Conservation (phyloP, 208 protist species). For the Acanthamoeba rhysodes region DNA sequence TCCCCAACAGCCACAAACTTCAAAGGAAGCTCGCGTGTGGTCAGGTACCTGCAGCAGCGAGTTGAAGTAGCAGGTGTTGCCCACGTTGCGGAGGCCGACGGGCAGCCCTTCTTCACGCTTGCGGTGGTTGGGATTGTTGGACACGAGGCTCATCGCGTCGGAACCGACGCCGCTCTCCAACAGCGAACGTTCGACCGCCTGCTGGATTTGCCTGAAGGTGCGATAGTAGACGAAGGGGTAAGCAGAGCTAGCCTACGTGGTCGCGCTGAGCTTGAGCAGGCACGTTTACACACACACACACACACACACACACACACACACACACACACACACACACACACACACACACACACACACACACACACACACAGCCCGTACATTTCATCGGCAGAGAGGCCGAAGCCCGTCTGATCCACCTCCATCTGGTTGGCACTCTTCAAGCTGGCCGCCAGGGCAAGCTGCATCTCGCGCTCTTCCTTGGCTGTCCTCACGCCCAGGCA, state of each 20-base stretch:
- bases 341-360: too few relatives aligned
- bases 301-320: too few relatives aligned
- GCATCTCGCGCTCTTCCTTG: constrained; percentile 26
- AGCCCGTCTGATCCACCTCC: constrained; percentile 36
- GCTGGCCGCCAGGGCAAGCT: constrained; percentile 18
- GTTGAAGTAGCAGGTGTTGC: constrained; percentile 81
- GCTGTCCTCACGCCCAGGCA: neutral
- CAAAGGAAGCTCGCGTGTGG: neutral
- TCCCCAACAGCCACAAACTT: neutral
- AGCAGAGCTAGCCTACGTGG: too few relatives aligned
- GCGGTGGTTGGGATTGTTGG: constrained; percentile 71
- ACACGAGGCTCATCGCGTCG: neutral
- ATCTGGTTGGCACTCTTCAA: constrained; percentile 32
- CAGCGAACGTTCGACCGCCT: constrained; percentile 46
- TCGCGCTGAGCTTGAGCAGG: too few relatives aligned
- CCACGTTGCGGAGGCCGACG: constrained; percentile 72
- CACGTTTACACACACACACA: too few relatives aligned
- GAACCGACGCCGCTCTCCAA: neutral
- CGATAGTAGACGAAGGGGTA: too few relatives aligned
- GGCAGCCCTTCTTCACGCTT: constrained; percentile 71
- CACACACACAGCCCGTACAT: neutral
- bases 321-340: too few relatives aligned
- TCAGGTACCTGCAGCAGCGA: constrained; percentile 67
- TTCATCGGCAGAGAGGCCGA: constrained; percentile 38
- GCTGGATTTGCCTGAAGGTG: constrained; percentile 7